Conservation (phyloP, 305 asterid species). For the Fraxinus greggii region DNA sequence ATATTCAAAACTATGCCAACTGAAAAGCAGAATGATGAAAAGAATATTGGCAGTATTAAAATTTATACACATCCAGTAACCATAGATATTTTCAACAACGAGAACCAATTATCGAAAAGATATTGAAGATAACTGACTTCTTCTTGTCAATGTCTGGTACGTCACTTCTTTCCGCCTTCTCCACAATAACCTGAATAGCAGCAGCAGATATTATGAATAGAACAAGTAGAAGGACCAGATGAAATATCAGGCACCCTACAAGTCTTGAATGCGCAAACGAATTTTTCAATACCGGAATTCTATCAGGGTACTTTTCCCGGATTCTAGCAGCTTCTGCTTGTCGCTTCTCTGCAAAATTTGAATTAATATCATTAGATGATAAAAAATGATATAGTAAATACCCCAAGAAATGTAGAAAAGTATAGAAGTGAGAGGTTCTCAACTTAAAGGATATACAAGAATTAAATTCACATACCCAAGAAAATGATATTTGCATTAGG, state of each 20-base stretch:
- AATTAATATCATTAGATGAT: not conserved
- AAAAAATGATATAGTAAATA: not conserved
- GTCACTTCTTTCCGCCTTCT: conserved; percentile 76
- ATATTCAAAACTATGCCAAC: not conserved
- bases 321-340: conserved; percentile 80
- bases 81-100: not conserved
- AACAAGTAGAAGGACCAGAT: not conserved
- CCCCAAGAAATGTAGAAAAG: not conserved
- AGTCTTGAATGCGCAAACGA: not conserved
- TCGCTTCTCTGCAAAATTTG: conserved; percentile 57
- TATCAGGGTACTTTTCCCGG: conserved; percentile 81
- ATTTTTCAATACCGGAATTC: conserved; percentile 60
- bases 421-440: not conserved
- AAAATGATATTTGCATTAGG: not conserved
- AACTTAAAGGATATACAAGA: not conserved
- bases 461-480: not conserved
- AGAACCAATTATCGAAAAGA: not conserved
- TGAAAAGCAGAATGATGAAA: not conserved
- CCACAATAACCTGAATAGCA: conserved; percentile 66
- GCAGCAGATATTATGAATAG: not conserved
- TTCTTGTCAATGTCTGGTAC: conserved; percentile 79
- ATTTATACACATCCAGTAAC: not conserved
- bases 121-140: conserved; percentile 42
- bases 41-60: not conserved
- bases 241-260: conserved; percentile 9